Percentiles rank a stretch among this genome's conserved stretches.
Evolutionary conservation across 1,284 basidiomycete species (phyloP).

Genomic region (Baeospora myosura): DNA sequence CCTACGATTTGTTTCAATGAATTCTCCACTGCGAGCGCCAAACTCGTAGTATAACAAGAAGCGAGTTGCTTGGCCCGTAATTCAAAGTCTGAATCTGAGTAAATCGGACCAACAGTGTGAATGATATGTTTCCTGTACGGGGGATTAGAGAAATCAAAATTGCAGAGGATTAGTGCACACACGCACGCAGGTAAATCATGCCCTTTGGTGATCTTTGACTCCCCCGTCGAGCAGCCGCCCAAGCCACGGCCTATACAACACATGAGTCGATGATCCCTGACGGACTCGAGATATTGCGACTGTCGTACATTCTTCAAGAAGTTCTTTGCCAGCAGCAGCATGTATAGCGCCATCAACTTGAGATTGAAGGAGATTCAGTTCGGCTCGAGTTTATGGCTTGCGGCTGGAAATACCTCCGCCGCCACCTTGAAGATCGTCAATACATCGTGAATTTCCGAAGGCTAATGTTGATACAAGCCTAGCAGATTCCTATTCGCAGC

Average conservation of each 20-base stretch:
- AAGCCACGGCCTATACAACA: slow-evolving; percentile 46
- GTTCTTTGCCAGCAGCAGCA: slow-evolving; percentile 67
- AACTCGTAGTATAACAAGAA: slow-evolving; percentile 66
- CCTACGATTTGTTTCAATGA: slow-evolving; percentile 58
- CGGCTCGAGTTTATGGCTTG: neutral
- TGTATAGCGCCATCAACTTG: slow-evolving; percentile 88
- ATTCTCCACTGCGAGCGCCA: slow-evolving; percentile 57
- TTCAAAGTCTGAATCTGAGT: slow-evolving; percentile 38
- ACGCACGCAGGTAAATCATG: slow-evolving; percentile 66
- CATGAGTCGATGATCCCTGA: slow-evolving; percentile 2
- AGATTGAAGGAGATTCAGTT: neutral
- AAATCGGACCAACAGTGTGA: slow-evolving; percentile 88
- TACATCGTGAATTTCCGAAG: neutral
- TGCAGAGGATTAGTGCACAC: slow-evolving; percentile 6
- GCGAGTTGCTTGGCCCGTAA: slow-evolving; percentile 67
- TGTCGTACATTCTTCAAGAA: slow-evolving; percentile 67
- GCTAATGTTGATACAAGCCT: slow-evolving; percentile 35
- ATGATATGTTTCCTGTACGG: slow-evolving; percentile 62
- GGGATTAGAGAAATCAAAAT: slow-evolving; percentile 2
- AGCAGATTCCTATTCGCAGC: slow-evolving; percentile 76
- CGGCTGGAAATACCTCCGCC: slow-evolving; percentile 35
- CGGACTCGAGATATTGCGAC: slow-evolving; percentile 7
- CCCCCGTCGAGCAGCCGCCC: slow-evolving; percentile 75
- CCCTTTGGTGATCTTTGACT: slow-evolving; percentile 77
- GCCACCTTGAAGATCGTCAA: slow-evolving; percentile 18